Conservation (phyloP, 345 rosid species). For the Populus euphratica region DNA sequence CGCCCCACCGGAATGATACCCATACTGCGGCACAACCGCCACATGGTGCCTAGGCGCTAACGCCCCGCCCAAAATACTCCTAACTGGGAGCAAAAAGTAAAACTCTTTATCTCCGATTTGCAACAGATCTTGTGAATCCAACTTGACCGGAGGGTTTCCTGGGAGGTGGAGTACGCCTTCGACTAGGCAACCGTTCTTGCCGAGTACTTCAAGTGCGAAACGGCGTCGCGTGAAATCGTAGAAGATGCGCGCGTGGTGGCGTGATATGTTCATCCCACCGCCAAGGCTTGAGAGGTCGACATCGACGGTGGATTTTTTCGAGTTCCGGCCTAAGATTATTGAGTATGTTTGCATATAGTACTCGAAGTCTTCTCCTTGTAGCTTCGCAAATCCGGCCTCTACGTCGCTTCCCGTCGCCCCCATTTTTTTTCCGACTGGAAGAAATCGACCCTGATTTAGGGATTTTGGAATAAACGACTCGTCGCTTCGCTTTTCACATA, state of each 20-base stretch:
- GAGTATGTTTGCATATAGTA: slow-evolving; percentile 98
- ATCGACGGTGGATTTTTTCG: slow-evolving; percentile 91
- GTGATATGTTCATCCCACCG: slow-evolving; percentile 97
- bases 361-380: slow-evolving; percentile 96
- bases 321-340: slow-evolving; percentile 86
- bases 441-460: neutral
- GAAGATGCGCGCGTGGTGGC: slow-evolving; percentile 89
- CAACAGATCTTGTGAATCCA: slow-evolving; percentile 88
- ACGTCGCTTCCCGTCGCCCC: slow-evolving; percentile 62
- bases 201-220: slow-evolving; percentile 94
- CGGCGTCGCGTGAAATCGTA: slow-evolving; percentile 97
- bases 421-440: slow-evolving; percentile 5
- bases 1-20: slow-evolving; percentile 36
- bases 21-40: slow-evolving; percentile 44
- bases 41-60: slow-evolving; percentile 67
- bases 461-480: neutral
- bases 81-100: slow-evolving; percentile 78
- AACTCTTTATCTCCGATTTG: slow-evolving; percentile 97
- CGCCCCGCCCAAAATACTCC: slow-evolving; percentile 79
- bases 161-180: slow-evolving; percentile 99
- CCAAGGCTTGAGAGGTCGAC: slow-evolving; percentile 93
- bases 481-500: neutral
- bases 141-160: slow-evolving; percentile 83
- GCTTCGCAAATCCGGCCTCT: slow-evolving; percentile 96
- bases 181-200: slow-evolving; percentile 92